Evolutionary conservation across 2,329 filamentous ascomycete species (phyloP), one percentile per base, ranked within the genome.

Genomic region (Aspergillus sojae): DNA sequence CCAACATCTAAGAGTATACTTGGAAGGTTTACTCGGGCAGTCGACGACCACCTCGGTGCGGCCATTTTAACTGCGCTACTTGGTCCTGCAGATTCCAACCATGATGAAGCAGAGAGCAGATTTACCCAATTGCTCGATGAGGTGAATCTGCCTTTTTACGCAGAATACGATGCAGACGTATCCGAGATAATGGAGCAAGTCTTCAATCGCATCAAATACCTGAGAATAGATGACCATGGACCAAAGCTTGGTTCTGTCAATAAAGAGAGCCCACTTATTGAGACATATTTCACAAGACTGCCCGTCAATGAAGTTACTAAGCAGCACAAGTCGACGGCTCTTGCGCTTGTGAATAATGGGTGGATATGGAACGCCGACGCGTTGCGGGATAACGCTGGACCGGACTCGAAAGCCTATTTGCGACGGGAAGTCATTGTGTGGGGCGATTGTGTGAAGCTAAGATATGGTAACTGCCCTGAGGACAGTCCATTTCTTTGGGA

Each of bases 331-430:
- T 84, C 89, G 1, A 89, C 90, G 62, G 90, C 93, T 50, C 84
- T 96, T 53, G 92, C 92, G 2, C 81, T 99, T 58, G 94, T 90
- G 46, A 98, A 98, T 79, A 99, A 99, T 74, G 95, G 95, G 50
- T 99, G 95, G 95, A 94, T 99, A 10, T 99, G 95, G 95, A 94
- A 92, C 63, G 94, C 94, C 6, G 96, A 98, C 79, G 94, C 95
- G 1, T 86, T 98, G 78, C 86, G 92, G 50, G 95, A 99, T 80
- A 95, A 98, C 73, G 95, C 95, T 34, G 96, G 96, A 0, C 91
- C 93, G 0, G 84, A 91, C 54, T 97, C 94, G 10, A 89, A 90
- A 61, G 93, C 94, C n/a, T 99, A 99, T 74, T 85, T 99, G n/a
- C 88, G 93, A 58, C 88, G 95, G 69, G 93, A 99, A 78, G 93